Evolutionary conservation across 2,329 filamentous ascomycete species (phyloP).

Genomic region (Alternaria triticina): DNA sequence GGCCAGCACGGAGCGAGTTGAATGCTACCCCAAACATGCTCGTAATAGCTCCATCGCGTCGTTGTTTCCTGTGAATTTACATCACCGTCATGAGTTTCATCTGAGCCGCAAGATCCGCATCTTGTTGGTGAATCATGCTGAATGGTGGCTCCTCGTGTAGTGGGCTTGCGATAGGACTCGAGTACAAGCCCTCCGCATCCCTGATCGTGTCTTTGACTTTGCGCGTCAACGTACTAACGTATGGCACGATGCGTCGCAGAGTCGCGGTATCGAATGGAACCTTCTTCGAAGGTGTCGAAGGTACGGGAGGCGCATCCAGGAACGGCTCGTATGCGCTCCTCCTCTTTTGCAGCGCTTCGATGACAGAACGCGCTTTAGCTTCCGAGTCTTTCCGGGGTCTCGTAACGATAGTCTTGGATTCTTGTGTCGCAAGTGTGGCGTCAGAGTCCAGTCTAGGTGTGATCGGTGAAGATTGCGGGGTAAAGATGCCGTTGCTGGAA

Average conservation of each 20-base stretch:
- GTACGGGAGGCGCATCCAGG: conserved; percentile 31
- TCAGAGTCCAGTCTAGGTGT: conserved; percentile 34
- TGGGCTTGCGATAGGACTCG: conserved; percentile 50
- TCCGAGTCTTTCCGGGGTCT: conserved; percentile 63
- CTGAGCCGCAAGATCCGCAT: conserved; percentile 43
- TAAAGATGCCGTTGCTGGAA: conserved; percentile 46
- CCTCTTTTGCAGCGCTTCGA: conserved; percentile 64
- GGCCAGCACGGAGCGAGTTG: conserved; percentile 15
- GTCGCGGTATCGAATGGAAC: conserved; percentile 72
- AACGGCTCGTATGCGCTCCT: conserved; percentile 44
- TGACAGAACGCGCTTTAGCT: conserved; percentile 66
- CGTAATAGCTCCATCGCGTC: conserved; percentile 16
- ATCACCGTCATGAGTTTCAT: conserved; percentile 52
- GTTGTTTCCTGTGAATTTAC: conserved; percentile 37
- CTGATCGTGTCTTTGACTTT: conserved; percentile 56
- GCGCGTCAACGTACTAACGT: conserved; percentile 56
- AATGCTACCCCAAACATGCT: conserved; percentile 3
- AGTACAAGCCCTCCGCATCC: conserved; percentile 56
- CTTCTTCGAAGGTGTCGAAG: conserved; percentile 53
- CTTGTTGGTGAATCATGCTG: conserved; percentile 41
- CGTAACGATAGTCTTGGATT: conserved; percentile 37
- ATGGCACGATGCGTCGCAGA: conserved; percentile 66
- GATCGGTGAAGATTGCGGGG: conserved; percentile 40
- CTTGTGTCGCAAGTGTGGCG: conserved; percentile 31
- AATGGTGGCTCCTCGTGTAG: conserved; percentile 46